These are phyloP conservation scores for Lecanoromycetidae sp. DNA, from an alignment of 2,329 filamentous ascomycete genomes.

Conservation along the genomic window DNA sequence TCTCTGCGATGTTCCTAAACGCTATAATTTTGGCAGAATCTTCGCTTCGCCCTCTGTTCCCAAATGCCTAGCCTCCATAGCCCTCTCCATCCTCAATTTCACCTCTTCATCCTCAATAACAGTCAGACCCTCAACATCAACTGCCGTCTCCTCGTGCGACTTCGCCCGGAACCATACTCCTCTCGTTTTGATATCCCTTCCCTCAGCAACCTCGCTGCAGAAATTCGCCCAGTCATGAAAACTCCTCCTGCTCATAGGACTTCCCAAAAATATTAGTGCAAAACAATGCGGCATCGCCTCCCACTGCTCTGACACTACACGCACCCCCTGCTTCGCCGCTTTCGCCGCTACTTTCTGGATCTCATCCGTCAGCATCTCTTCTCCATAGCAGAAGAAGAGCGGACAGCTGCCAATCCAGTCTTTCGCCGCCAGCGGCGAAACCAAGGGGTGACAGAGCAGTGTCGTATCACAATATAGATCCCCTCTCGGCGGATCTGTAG, in stretches of 20 bases:
- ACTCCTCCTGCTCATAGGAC: conserved; percentile 6
- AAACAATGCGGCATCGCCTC: conserved; percentile 62
- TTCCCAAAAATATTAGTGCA: conserved; percentile 7
- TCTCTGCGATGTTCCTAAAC: background rate
- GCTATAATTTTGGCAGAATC: conserved; percentile 10
- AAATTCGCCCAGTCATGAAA: conserved; percentile 12
- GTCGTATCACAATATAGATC: conserved; percentile 15
- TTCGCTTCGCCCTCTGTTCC: conserved; percentile 16
- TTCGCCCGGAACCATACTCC: conserved; percentile 13
- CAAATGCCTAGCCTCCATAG: conserved; percentile 3
- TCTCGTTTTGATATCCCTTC: conserved; percentile 1
- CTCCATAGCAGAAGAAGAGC: conserved; percentile 54
- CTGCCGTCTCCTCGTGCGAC: conserved; percentile 13
- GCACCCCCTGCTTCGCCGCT: conserved; percentile 45
- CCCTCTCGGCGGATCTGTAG: conserved; percentile 40
- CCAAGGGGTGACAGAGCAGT: conserved; percentile 49
- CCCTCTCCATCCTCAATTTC: conserved; percentile 8
- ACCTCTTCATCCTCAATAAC: conserved; percentile 11
- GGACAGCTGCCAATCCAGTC: conserved; percentile 55
- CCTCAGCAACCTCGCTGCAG: conserved; percentile 2
- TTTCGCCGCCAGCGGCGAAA: conserved; percentile 45
- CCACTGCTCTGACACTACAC: conserved; percentile 57
- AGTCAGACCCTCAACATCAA: conserved; percentile 10
- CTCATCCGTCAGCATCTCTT: conserved; percentile 62
- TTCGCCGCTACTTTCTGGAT: conserved; percentile 47